Evolutionary conservation across 192 early-diverging fungal species (phyloP).

Genomic region (Dissophora ornata): DNA sequence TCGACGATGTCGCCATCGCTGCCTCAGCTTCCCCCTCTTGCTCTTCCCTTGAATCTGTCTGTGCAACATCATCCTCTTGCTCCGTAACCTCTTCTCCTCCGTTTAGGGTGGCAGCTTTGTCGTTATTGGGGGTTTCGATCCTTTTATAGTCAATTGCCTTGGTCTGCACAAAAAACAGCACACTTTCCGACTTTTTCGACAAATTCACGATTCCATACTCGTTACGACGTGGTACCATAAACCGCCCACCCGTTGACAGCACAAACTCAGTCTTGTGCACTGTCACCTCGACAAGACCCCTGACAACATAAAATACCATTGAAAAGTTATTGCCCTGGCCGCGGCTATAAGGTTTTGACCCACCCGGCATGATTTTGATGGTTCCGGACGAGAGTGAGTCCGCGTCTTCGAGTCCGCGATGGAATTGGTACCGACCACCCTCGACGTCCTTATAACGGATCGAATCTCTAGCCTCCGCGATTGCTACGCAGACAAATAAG

Average conservation of each 20-base stretch:
- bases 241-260: conserved; percentile 26
- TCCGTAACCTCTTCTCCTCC: too few species aligned
- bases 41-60: too few species aligned
- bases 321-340: background rate
- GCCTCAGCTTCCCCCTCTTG: too few species aligned
- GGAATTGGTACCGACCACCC: conserved; percentile 26
- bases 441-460: conserved; percentile 14
- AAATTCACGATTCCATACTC: conserved; percentile 20
- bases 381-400: conserved; percentile 22
- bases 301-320: conserved; percentile 27
- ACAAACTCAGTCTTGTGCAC: conserved; percentile 29
- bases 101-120: too few species aligned
- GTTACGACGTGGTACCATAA: conserved; percentile 30
- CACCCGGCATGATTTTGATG: conserved; percentile 17
- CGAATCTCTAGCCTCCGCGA: conserved; percentile 11
- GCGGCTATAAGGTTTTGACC: conserved; percentile 8
- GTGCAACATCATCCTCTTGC: too few species aligned
- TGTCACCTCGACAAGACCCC: conserved; percentile 11
- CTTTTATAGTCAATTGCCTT: too few species aligned
- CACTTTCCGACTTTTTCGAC: conserved; percentile 13
- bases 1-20: too few species aligned
- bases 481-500: too few species aligned
- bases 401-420: conserved; percentile 33
- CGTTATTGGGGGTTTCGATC: too few species aligned
- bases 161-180: conserved; percentile 30